Evolutionary conservation across 305 asterid species (phyloP), one percentile per base, ranked within the genome.

Genomic region (Rubia peregrina): DNA sequence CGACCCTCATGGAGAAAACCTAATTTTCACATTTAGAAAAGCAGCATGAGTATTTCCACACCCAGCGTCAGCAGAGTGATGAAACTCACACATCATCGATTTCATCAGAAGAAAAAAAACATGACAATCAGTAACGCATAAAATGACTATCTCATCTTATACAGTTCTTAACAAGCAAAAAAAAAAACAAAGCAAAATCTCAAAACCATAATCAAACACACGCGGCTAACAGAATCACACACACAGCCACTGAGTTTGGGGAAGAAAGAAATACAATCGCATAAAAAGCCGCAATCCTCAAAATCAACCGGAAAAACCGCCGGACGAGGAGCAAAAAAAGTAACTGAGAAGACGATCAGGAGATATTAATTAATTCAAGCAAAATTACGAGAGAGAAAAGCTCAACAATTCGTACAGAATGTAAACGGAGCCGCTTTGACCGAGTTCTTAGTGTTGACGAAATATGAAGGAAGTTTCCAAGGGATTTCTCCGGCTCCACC

Each of bases 401-500:
- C 22, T 9, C 33, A 3, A 40, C 6, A 63, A 40, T 7, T 17
- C 59, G 67, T 26, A 65, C 26, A 21, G 3, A 72, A 64, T 30
- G 24, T 24, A 36, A 14, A 46, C 36, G 40, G 10, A 62, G 22
- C 21, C 51, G 62, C 63, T 33, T 24, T 43, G 30, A 11, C 40
- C 22, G 6, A 33, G 60, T 51, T 21, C 43, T 60, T 19, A 40
- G 12, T 36, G 21, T 38, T 33, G 51, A 16, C 9, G 9, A 57
- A 40, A 12, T 12, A 36, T 24, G 51, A 6, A 9, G 46, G 40
- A 55, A 61, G 55, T 67, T 73, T 12, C 65, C 38, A 57, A 22
- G 67, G 68, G 67, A 38, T 66, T 73, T 56, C 42, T 56, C 40
- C 42, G 14, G 66, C 21, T 67, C 43, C 24, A n/a, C 6, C 42